Base-by-base conservation (phyloP, 352 stramenopile species). In the Saprolegnia parasitica region DNA sequence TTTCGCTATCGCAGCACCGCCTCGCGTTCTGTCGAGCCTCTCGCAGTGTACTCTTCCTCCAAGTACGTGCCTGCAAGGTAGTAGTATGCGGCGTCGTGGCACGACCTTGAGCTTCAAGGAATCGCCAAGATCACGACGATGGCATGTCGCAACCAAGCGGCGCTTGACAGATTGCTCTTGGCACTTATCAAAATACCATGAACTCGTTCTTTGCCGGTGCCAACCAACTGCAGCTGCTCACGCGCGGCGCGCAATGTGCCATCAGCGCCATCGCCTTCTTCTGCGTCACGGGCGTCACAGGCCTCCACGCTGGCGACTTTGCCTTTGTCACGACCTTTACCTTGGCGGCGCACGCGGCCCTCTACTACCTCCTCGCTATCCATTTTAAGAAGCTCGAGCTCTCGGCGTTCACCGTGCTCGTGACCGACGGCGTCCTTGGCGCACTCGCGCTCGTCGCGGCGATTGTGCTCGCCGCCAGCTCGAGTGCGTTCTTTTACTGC, bases 181-280 rank as follows among this genome's bases (percentile, higher is more conserved):
- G 29, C 29, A 35, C 29, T 35, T 35, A 35, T 6, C 29, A 35
- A 35, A 35, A 35, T 35, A 35, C 29, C 29, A 35, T 35, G 29
- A 35, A 2, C 29, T 35, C 29, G 29, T 35, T 35, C 29, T 6
- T 35, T 35, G 29, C 29, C 35, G 24, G 20, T 9, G 35, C 52
- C 52, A n/a, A 60, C 13, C 11, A 60, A 20, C 24, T 60, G 1
- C 52, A 16, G 24, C 52, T 60, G 35, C 11, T 16, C 24, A 15
- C 20, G 11, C 52, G 52, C 35, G 52, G 13, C 20, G 52, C 13
- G 11, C 24, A 60, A 24, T 60, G 4, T 11, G 13, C 20, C 20
- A 8, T 60, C 11, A 60, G 52, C 35, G n/a, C n/a, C 37, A 60
- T 68, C 50, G 40, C 39, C 20, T 68, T 68, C 37, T 68, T 68